A percentile compares a stretch with the other conserved stretches of the same genome.
Conservation (phyloP, 257 asterid species). For the Scutellaria minor region DNA sequence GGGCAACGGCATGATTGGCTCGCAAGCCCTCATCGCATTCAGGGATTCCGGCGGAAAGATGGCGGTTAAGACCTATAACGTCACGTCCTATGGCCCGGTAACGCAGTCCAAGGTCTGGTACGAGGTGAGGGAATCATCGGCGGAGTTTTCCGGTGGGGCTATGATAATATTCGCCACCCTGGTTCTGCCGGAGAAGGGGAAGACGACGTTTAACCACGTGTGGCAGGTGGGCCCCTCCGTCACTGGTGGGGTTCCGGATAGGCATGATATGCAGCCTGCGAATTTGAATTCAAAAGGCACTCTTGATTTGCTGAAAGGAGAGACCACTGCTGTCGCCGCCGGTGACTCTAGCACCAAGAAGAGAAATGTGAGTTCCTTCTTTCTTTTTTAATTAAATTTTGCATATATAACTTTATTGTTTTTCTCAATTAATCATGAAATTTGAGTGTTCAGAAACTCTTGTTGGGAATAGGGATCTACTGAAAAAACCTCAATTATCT, state of each 20-base stretch:
- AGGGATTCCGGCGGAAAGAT: constrained; percentile 46
- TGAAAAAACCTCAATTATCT: not conserved
- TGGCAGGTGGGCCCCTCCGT: constrained; percentile 77
- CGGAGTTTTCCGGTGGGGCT: constrained; percentile 50
- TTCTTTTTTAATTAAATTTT: not conserved
- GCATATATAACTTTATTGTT: not conserved
- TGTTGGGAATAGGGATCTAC: constrained; percentile 23
- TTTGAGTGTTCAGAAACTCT: not conserved
- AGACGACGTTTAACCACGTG: constrained; percentile 56
- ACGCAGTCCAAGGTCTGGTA: constrained; percentile 63
- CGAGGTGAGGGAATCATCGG: constrained; percentile 53
- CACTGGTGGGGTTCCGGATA: constrained; percentile 51
- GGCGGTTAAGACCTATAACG: constrained; percentile 57
- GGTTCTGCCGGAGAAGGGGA: constrained; percentile 59
- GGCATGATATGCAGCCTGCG: constrained; percentile 49
- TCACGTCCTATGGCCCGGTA: constrained; percentile 41
- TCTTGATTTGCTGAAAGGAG: constrained; percentile 60
- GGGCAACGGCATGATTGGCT: constrained; percentile 69
- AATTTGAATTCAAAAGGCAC: constrained; percentile 54
- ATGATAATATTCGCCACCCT: constrained; percentile 66
- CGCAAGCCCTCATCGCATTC: constrained; percentile 78
- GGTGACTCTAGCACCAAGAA: constrained; percentile 52
- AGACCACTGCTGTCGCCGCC: constrained; percentile 41
- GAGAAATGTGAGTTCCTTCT: constrained; percentile 60
- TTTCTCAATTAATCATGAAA: too few species aligned